Evolutionary conservation across 768 basidiomycete genomes (phyloP).

Genomic region (Sistotremastrum niveocremeum): DNA sequence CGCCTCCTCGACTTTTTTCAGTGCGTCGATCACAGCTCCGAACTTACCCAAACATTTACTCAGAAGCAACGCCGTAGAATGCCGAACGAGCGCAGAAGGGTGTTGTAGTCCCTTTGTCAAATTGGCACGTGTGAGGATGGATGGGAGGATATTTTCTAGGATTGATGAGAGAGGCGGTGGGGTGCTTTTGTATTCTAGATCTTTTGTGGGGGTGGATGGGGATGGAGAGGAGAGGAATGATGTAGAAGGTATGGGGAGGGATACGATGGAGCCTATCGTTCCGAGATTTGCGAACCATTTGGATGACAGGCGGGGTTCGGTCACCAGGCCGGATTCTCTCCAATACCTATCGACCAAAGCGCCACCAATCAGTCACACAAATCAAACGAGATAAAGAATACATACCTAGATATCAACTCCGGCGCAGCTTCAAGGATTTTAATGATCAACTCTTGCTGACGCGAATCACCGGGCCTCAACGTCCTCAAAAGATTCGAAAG

Average conservation of each 20-base stretch:
- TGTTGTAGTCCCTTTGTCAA: slow-evolving; percentile 76
- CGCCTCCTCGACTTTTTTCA: slow-evolving; percentile 34
- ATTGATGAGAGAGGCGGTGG: slow-evolving; percentile 64
- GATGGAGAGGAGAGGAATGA: slow-evolving; percentile 42
- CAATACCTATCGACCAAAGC: slow-evolving; percentile 44
- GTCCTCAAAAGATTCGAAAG: slow-evolving; percentile 58
- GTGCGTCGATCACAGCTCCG: slow-evolving; percentile 32
- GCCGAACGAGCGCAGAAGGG: slow-evolving; percentile 63
- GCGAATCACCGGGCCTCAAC: slow-evolving; percentile 73
- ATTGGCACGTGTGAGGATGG: slow-evolving; percentile 51
- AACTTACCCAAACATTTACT: slow-evolving; percentile 68
- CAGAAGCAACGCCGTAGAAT: slow-evolving; percentile 69
- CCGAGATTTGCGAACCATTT: slow-evolving; percentile 88
- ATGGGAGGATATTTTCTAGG: slow-evolving; percentile 71
- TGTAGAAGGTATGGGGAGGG: slow-evolving; percentile 52
- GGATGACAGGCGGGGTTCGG: slow-evolving; percentile 78
- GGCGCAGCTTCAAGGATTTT: slow-evolving; percentile 76
- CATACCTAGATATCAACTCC: slow-evolving; percentile 69
- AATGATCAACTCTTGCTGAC: slow-evolving; percentile 73
- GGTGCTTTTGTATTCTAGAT: slow-evolving; percentile 41
- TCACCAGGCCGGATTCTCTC: slow-evolving; percentile 49
- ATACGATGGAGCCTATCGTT: slow-evolving; percentile 67
- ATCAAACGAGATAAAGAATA: slow-evolving; percentile 2
- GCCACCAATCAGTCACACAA: slow-evolving; percentile 2
- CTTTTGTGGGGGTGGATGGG: slow-evolving; percentile 10